phyloP scores from a whole-genome alignment of 192 early-diverging fungal species.

The Diversispora epigaea region DNA sequence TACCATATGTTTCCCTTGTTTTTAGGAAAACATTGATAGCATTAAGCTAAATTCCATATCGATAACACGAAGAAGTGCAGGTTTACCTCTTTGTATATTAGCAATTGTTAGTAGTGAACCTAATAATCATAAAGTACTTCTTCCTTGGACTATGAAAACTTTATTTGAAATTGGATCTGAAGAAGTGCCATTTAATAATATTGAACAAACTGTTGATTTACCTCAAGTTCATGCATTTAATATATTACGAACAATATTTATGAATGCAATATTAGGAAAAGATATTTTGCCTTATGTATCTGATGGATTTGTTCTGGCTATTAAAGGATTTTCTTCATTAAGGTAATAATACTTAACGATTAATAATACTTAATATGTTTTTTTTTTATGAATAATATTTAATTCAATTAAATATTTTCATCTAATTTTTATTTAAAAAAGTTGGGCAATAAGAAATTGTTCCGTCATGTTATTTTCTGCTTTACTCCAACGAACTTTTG shows the following conservation, averaged over 20 bases:
- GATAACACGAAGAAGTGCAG: conserved; percentile 88
- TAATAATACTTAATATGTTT: no score
- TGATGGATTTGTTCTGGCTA: conserved; percentile 74
- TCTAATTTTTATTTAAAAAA: conserved; percentile 25
- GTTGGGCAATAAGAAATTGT: conserved; percentile 93
- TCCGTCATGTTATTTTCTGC: conserved; percentile 91
- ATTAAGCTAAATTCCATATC: conserved; percentile 77
- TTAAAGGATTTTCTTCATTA: conserved; percentile 76
- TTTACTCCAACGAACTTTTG: conserved; percentile 79
- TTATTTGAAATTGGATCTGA: conserved; percentile 62
- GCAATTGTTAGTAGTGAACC: conserved; percentile 75
- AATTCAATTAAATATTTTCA: neutral
- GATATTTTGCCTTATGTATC: conserved; percentile 75
- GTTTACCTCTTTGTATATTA: conserved; percentile 84
- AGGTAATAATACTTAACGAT: conserved; percentile 24
- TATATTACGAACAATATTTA: conserved; percentile 78
- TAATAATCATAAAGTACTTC: conserved; percentile 54
- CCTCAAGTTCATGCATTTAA: conserved; percentile 95
- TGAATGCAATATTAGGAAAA: conserved; percentile 75
- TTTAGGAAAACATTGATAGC: conserved; percentile 64
- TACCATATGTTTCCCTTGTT: neutral
- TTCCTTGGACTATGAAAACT: conserved; percentile 66
- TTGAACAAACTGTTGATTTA: conserved; percentile 72
- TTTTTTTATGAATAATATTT: conserved; percentile 8
- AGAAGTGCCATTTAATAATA: conserved; percentile 33